Conservation (phyloP, 2,329 filamentous ascomycete genomes). For the Arthrinium puccinioides region DNA sequence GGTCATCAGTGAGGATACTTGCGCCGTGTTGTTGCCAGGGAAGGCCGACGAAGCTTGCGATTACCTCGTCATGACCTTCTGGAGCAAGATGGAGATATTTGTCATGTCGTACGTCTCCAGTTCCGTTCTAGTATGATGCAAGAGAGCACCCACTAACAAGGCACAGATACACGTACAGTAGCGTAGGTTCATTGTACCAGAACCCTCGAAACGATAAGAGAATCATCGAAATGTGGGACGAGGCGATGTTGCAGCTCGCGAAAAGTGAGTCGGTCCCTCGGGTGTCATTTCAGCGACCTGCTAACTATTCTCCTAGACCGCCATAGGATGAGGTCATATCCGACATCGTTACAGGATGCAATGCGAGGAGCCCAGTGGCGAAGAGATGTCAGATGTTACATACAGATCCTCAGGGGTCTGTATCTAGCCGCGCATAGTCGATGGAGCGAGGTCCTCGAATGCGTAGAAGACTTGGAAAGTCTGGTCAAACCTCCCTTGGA, state of each 20-base stretch:
- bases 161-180: slow-evolving; percentile 46
- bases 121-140: not conserved
- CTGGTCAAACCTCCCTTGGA: slow-evolving; percentile 32
- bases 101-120: slow-evolving; percentile 40
- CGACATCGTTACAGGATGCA: slow-evolving; percentile 49
- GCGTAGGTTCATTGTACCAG: slow-evolving; percentile 35
- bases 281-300: slow-evolving; percentile 6
- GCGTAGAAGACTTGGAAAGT: slow-evolving; percentile 44
- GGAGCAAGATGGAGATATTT: slow-evolving; percentile 52
- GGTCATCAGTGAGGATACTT: slow-evolving; percentile 51
- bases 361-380: slow-evolving; percentile 57
- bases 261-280: slow-evolving; percentile 19
- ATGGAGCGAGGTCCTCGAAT: slow-evolving; percentile 56
- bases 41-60: slow-evolving; percentile 37
- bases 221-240: slow-evolving; percentile 31
- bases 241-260: slow-evolving; percentile 25
- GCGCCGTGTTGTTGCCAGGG: slow-evolving; percentile 43
- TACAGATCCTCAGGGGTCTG: slow-evolving; percentile 65
- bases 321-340: slow-evolving; percentile 27
- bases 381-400: slow-evolving; percentile 57
- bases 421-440: slow-evolving; percentile 63
- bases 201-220: slow-evolving; percentile 28
- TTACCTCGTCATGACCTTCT: slow-evolving; percentile 51
- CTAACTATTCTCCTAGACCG: slow-evolving; percentile 15
- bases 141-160: slow-evolving; percentile 6